phyloP scores from a whole-genome alignment of 345 rosid genomes.

The Acer campestre region DNA sequence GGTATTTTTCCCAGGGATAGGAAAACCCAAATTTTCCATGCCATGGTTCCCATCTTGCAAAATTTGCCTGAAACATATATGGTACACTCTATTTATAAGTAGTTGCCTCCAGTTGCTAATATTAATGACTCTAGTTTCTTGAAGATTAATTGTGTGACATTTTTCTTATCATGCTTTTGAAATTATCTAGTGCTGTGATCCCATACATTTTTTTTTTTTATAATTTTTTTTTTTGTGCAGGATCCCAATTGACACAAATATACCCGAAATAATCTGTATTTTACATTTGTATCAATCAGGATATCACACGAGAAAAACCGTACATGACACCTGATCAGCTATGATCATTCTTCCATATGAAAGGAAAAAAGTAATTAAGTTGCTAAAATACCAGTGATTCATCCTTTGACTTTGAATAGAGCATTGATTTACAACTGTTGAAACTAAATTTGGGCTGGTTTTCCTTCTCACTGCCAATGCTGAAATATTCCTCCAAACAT shows the following conservation, averaged over 20 bases:
- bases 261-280: too few species aligned
- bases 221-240: too few species aligned
- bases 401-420: constrained; percentile 60
- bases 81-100: not conserved
- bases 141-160: not conserved
- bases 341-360: not conserved
- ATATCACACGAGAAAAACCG: too few species aligned
- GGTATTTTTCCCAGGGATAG: constrained; percentile 80
- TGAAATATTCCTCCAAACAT: constrained; percentile 46
- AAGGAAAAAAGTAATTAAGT: not conserved
- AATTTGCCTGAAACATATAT: constrained; percentile 51
- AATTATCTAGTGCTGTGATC: too few species aligned
- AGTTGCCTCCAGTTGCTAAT: not conserved
- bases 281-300: too few species aligned
- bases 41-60: constrained; percentile 98
- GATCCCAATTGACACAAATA: too few species aligned
- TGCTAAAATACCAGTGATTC: constrained; percentile 49
- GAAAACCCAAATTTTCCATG: constrained; percentile 78
- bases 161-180: not conserved
- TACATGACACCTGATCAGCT: too few species aligned
- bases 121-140: not conserved
- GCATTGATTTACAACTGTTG: constrained; percentile 44
- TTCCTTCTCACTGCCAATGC: constrained; percentile 27
- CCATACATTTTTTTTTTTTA: too few species aligned
- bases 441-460: constrained; percentile 24